These are phyloP conservation scores for Bidens hawaiensis DNA, from an alignment of 140 eudicot species.

Conservation along the genomic window DNA sequence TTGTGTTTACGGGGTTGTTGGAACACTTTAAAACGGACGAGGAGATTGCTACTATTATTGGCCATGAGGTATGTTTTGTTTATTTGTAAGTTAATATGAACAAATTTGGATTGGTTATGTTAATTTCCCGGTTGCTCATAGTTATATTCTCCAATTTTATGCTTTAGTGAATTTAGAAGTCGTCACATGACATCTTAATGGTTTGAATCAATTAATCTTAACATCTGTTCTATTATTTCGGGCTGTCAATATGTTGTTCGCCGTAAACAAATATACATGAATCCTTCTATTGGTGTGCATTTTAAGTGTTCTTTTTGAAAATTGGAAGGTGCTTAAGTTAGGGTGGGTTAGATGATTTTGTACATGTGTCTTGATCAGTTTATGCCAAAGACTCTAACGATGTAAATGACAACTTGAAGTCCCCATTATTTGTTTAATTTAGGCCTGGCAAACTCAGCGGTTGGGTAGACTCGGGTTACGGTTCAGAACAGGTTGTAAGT, in stretches of 20 bases:
- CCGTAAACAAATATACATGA: background rate
- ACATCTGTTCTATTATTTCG: background rate
- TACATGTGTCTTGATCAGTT: background rate
- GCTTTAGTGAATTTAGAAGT: no score
- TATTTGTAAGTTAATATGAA: background rate
- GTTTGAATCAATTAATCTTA: background rate
- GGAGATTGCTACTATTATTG: conserved; percentile 86
- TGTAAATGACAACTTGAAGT: background rate
- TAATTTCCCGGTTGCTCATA: background rate
- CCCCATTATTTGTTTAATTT: background rate
- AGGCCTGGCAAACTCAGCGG: no score
- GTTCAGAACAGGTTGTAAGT: no score
- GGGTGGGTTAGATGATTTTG: background rate
- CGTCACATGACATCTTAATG: background rate
- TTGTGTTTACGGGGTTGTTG: conserved; percentile 83
- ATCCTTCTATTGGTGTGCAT: background rate
- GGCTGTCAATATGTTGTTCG: background rate
- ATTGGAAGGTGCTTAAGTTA: background rate
- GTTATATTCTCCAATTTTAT: no score
- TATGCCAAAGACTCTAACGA: background rate
- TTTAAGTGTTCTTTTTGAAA: background rate
- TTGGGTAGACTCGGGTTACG: no score
- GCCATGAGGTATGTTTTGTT: conserved; percentile 67
- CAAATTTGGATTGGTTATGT: background rate
- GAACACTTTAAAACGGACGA: conserved; percentile 63